These are phyloP conservation scores for Axilococcus clingmanii DNA, from an alignment of 139 green algal species.

Conservation along the genomic window DNA sequence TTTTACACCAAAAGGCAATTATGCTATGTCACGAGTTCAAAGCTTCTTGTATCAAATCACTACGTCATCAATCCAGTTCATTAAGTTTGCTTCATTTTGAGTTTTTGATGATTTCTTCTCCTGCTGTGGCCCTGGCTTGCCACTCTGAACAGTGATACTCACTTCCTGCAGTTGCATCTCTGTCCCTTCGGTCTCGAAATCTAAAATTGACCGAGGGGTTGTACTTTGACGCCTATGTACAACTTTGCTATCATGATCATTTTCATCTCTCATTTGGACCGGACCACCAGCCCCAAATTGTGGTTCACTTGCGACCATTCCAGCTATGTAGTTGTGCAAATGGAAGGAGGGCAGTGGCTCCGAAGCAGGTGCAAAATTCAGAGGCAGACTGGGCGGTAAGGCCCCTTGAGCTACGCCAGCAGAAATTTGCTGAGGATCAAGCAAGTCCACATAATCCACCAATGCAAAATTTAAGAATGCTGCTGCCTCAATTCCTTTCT, in stretches of 20 bases:
- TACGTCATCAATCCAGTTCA: no score
- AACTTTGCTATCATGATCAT: no score
- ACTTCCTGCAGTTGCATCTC: not conserved
- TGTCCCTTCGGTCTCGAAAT: not conserved
- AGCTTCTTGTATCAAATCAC: no score
- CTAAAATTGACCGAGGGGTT: slow-evolving; percentile 2
- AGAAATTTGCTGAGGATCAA: not conserved
- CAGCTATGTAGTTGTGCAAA: not conserved
- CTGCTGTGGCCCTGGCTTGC: no score
- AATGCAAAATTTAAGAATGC: slow-evolving; percentile 7
- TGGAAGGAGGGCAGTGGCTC: not conserved
- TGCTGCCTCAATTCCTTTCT: slow-evolving; percentile 5
- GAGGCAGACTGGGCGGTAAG: not conserved
- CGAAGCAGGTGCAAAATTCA: not conserved
- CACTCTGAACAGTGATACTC: not conserved
- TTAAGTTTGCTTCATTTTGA: no score
- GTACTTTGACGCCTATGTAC: not conserved
- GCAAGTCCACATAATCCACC: slow-evolving; percentile 12
- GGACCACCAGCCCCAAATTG: no score
- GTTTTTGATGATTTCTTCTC: no score
- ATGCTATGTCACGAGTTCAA: no score
- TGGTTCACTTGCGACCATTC: no score
- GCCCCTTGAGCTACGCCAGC: slow-evolving; percentile 1
- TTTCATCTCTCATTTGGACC: no score
- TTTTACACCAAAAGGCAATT: no score